Evolutionary conservation across 306 rosid genomes (phyloP), one percentile per base, ranked within the genome.

Genomic region (Rubus parviflorus): DNA sequence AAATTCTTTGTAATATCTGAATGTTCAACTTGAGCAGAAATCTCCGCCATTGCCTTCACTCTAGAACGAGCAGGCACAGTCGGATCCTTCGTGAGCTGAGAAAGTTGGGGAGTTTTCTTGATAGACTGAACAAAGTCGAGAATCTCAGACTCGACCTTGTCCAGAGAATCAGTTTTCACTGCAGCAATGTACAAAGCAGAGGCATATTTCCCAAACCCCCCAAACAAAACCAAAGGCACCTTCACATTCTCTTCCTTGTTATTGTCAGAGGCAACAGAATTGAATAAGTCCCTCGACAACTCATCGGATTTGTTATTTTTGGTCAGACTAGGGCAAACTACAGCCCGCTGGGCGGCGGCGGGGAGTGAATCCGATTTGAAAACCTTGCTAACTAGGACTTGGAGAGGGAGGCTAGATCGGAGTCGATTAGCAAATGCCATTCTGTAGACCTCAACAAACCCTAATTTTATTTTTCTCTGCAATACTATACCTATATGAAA

Each of bases 181-280:
- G 97, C 90, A 42, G 93, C 92, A 45, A 86, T 68, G 81, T 90
- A 95, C 89, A 95, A 77, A 62, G 97, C 97, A 82, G 94, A 76
- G 46, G 99, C 97, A 88, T 95, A 91, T 88, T 92, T 95, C 62
- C 99, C 99, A 68, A 91, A 53, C 47, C 96, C 97, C 73, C 97
- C 99, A 82, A 68, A 95, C 88, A 95, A 81, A 42, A 92, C 93
- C 81, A 90, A 54, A 16, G 99, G 97, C 43, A 91, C 73, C 97
- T 92, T 87, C 58, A 89, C 81, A 70, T 80, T 87, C 35, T 5
- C 53, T 19, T 89, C 94, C 86, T 60, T 89, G 75, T 61, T 30
- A 14, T 74, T 62, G 81, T 76, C 96, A 4, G 97, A 68, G 43
- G 87, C 51, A 10, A 83, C 78, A 30, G 98, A 87, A 70, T 64